A percentile compares a stretch with the other conserved stretches of the same genome.
Conservation (phyloP, 306 rosid genomes). For the Acacia confusa region DNA sequence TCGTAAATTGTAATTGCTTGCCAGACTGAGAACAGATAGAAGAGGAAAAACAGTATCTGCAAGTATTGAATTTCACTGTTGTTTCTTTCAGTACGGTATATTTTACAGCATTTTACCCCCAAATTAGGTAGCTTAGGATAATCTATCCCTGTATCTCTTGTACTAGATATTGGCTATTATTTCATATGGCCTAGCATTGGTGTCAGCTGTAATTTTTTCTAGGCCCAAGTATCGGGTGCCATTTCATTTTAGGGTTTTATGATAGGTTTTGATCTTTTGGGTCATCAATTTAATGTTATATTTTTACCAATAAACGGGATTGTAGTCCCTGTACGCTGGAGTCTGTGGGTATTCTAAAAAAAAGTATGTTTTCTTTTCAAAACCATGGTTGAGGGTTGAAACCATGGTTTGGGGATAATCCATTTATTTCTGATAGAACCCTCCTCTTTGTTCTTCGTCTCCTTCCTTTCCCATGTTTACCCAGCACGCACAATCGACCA, state of each 20-base stretch:
- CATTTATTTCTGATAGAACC: no score
- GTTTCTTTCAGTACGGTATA: constrained; percentile 18
- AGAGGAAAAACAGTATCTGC: not conserved
- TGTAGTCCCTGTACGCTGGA: not conserved
- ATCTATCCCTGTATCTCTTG: not conserved
- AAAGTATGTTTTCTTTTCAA: no score
- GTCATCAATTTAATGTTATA: not conserved
- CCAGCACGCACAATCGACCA: constrained; percentile 10
- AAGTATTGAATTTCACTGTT: not conserved
- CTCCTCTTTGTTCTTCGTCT: no score
- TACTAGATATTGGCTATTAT: not conserved
- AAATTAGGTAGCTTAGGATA: not conserved
- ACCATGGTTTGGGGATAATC: no score
- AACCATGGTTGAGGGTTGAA: no score
- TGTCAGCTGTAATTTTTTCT: not conserved
- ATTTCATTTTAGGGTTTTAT: not conserved
- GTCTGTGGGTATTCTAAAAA: no score
- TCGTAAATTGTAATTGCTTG: not conserved
- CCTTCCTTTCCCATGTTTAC: not conserved
- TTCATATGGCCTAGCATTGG: not conserved
- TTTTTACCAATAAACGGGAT: not conserved
- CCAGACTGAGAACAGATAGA: not conserved
- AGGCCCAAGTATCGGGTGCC: not conserved
- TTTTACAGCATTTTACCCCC: not conserved
- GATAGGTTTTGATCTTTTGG: not conserved